Base-by-base conservation (phyloP, 257 asterid genomes). In the Rubia yunnanensis region DNA sequence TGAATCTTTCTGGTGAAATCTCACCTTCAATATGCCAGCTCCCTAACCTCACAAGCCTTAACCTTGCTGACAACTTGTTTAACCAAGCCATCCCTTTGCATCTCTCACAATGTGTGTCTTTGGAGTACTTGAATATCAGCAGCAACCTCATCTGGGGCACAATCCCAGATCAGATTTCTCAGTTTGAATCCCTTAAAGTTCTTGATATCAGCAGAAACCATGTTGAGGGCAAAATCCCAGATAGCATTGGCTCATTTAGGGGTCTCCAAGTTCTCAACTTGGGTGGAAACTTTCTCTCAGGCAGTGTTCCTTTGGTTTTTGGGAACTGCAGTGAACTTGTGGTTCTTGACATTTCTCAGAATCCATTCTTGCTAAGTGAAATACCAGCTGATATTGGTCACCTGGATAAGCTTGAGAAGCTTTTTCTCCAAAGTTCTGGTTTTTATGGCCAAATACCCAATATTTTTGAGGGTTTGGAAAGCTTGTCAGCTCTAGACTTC, bases 1-100 rank as follows among this genome's bases (percentile, higher is more conserved):
- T 77, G 55, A 90, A 87, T 78, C 95, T 90, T 66, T 90, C 96
- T 54, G 97, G 97, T 57, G 87, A 83, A 81, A 87, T 90, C 73
- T 82, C 95, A 73, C 72, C 92, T 31, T 77, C 88, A 36, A 32
- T 87, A 23, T 87, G 95, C 72, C 59, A 65, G 20, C 85, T 90
- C 34, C 18, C 82, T 22, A 76, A 69, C 32, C 87, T 90, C n/a
- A 66, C 81, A 53, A 76, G 80, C 68, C 83, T 87, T 20, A 84
- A 80, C 73, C 88, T 90, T 65, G 92, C 97, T 67, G 80, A 78
- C 50, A 90, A 90, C 73, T 56, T 81, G 76, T 87, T 90, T 61
- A 83, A 84, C 73, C 90, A 82, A 72, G 90, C 89, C 27, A 84
- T 90, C 38, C 97, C 97, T 65, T 86, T 87, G 48, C 95, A 82